phyloP scores from a whole-genome alignment of 2,329 filamentous ascomycete species.

The Cercospora canescens region DNA sequence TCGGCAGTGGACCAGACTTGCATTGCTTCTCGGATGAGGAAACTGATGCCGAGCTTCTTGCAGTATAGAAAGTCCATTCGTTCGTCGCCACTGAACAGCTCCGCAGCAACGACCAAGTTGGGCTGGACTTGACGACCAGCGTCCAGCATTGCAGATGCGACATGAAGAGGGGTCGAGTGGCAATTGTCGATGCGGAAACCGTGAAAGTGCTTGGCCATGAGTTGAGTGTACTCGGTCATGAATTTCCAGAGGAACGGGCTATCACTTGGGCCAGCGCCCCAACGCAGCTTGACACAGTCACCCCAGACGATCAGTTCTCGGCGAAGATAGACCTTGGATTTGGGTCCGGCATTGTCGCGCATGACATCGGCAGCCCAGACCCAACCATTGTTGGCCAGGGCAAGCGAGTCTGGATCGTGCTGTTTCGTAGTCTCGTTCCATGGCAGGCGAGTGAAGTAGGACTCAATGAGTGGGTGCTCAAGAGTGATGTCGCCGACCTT shows the following conservation, averaged over 20 bases:
- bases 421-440: conserved; percentile 74
- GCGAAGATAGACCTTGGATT: conserved; percentile 89
- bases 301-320: conserved; percentile 98
- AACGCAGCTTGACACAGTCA: conserved; percentile 95
- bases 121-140: conserved; percentile 86
- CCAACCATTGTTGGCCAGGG: conserved; percentile 95
- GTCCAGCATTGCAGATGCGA: conserved; percentile 92
- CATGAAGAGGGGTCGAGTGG: conserved; percentile 91
- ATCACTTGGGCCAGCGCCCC: conserved; percentile 76
- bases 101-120: conserved; percentile 87
- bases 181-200: conserved; percentile 98
- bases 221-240: conserved; percentile 88
- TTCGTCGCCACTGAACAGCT: conserved; percentile 93
- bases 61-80: conserved; percentile 96
- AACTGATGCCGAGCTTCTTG: conserved; percentile 85
- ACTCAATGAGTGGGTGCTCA: conserved; percentile 80
- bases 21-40: conserved; percentile 95
- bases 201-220: conserved; percentile 92
- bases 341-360: conserved; percentile 86
- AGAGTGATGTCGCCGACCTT: conserved; percentile 77
- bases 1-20: conserved; percentile 96
- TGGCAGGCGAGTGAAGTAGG: conserved; percentile 90
- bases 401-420: conserved; percentile 73
- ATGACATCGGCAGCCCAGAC: conserved; percentile 97
- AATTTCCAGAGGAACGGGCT: conserved; percentile 94